Evolutionary conservation across 352 stramenopile species (phyloP).

Genomic region (Pseudoperonospora humuli): DNA sequence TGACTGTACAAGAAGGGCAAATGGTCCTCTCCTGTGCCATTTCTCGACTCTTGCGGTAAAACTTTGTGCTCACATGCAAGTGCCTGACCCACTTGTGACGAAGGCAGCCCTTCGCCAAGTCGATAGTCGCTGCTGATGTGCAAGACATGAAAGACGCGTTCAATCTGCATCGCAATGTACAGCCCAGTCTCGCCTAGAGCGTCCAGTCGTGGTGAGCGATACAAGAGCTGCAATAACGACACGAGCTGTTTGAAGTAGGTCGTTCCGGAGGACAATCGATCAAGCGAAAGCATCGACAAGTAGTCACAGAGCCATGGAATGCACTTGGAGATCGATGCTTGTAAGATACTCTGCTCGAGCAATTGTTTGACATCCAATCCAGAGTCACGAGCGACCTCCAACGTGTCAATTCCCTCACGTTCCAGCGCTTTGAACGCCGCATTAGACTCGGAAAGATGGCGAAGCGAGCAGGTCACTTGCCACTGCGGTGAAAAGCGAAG

Average conservation of each 20-base stretch:
- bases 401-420: conserved; percentile 38
- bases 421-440: conserved; percentile 41
- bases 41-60: conserved; percentile 1
- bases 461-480: conserved; percentile 36
- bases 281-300: conserved; percentile 45
- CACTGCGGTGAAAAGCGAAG: conserved; percentile 55
- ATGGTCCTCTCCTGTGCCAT: conserved; percentile 21
- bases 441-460: conserved; percentile 29
- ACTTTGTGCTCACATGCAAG: conserved; percentile 7
- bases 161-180: conserved; percentile 53
- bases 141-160: conserved; percentile 44
- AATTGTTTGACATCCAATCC: conserved; percentile 39
- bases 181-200: conserved; percentile 42
- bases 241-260: conserved; percentile 45
- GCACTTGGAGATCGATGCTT: conserved; percentile 41
- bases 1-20: conserved; percentile 61
- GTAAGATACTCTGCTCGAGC: conserved; percentile 36
- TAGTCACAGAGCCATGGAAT: conserved; percentile 65
- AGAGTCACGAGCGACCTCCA: conserved; percentile 26
- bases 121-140: conserved; percentile 12
- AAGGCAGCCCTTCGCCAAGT: conserved; percentile 11
- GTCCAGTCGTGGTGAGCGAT: conserved; percentile 37
- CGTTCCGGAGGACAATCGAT: conserved; percentile 41
- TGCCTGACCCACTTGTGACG: conserved; percentile 10
- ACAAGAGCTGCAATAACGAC: conserved; percentile 32